A percentile compares a stretch with the other conserved stretches of the same genome.
Conservation (phyloP, 75 land plant genomes). For the Isoetes taiwanensis region DNA sequence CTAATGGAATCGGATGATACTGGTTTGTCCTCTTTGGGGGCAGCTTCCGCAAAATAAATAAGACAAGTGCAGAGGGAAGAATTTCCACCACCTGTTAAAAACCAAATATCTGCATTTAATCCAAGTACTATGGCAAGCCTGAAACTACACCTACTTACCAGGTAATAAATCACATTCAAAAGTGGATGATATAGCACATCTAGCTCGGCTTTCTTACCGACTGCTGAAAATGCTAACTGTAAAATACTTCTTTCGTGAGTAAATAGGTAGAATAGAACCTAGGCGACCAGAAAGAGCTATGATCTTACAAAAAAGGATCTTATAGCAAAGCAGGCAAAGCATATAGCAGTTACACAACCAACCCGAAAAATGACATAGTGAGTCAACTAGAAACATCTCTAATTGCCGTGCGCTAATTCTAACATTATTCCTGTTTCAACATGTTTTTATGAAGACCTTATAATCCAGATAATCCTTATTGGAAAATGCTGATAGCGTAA, state of each 20-base stretch:
- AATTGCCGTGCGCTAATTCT: neutral
- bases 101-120: neutral
- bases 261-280: neutral
- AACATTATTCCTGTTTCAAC: neutral
- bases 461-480: no score
- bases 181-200: conserved; percentile 4
- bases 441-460: no score
- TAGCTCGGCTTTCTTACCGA: conserved; percentile 1
- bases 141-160: neutral
- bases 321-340: conserved; percentile 4
- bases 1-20: conserved; percentile 6
- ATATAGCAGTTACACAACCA: neutral
- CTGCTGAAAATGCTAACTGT: conserved; percentile 1
- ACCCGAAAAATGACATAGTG: no score
- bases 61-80: conserved; percentile 1
- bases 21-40: neutral
- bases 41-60: neutral
- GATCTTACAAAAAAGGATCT: neutral
- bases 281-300: no score
- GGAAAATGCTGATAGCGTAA: no score
- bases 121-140: neutral
- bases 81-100: neutral
- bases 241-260: no score
- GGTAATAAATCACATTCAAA: neutral
- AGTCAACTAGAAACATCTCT: neutral